Evolutionary conservation across 208 protist genomes (phyloP), one percentile per base, ranked within the genome.

Genomic region (Leishmania gerbilli): DNA sequence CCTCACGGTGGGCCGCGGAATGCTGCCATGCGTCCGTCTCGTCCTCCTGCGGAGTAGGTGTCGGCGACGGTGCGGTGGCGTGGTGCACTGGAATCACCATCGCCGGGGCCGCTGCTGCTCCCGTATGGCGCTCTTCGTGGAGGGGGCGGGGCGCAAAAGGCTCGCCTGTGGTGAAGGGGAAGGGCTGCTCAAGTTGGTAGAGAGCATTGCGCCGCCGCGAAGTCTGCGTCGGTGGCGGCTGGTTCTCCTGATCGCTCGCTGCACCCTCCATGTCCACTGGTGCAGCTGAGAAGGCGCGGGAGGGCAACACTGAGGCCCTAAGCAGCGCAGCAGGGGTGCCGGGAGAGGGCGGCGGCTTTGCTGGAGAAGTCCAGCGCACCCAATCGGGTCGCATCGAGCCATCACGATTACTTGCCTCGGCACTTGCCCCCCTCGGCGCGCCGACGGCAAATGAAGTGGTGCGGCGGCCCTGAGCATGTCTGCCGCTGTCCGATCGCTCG

Each of bases 381-480:
- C 71, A 75, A 49, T 53, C 8, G 69, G 47, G 27, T 53, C n/a
- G 76, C 78, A 42, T 15, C 7, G 1, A 53, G 9, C 24, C 37
- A 45, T 55, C 1, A 9, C n/a, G 45, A 47, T 45, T 19, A 9
- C 27, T n/a, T n/a, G 2, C 65, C 58, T 53, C 77, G 37, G 31
- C 24, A 24, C 51, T 34, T 21, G 1, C 56, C 9, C 34, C 49
- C 11, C 78, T 75, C n/a, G 71, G 19, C 37, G 47, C 31, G 11
- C 79, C 68, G 69, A 89, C 60, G 31, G 47, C 47, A 19, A 80
- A n/a, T 2, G 82, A 82, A 8, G 85, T 86, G 37, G 85, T 84
- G 71, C 82, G 65, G 45, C 85, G 82, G 9, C 79, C 79, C 56
- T 83, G 81, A 17, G 76, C 37, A 34, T 31, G 5, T 7, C 7